These are phyloP conservation scores for Omphalotus guepiniiformis DNA, from an alignment of 768 basidiomycete genomes.

Conservation along the genomic window DNA sequence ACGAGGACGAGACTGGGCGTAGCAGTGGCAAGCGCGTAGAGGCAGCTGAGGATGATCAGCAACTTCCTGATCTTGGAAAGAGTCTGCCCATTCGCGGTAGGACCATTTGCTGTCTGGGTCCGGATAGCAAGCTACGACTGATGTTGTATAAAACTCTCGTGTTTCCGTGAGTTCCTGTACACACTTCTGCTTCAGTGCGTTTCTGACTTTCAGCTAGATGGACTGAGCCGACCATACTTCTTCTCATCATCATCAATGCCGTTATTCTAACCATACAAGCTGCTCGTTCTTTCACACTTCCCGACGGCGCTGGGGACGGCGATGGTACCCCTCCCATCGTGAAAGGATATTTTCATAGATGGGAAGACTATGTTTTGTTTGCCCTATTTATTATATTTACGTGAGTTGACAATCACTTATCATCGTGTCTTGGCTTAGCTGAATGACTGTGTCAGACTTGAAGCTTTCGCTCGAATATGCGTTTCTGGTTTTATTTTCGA, in stretches of 20 bases:
- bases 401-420: constrained; percentile 38
- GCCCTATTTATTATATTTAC: constrained; percentile 82
- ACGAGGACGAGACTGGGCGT: constrained; percentile 36
- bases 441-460: constrained; percentile 46
- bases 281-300: constrained; percentile 52
- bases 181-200: constrained; percentile 4
- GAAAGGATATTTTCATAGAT: constrained; percentile 76
- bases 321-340: constrained; percentile 37
- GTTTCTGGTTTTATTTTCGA: constrained; percentile 88
- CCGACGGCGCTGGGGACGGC: constrained; percentile 39
- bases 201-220: constrained; percentile 41
- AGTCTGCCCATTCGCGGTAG: constrained; percentile 63
- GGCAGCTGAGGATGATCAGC: constrained; percentile 30
- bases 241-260: constrained; percentile 82
- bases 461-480: constrained; percentile 84
- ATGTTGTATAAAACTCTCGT: constrained; percentile 65
- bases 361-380: constrained; percentile 91
- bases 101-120: constrained; percentile 74
- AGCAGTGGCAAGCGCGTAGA: constrained; percentile 18
- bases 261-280: constrained; percentile 80
- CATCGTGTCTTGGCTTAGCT: background rate
- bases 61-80: constrained; percentile 39
- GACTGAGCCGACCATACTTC: constrained; percentile 83
- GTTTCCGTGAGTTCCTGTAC: constrained; percentile 52
- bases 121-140: constrained; percentile 59